Base-by-base conservation (phyloP, 768 basidiomycete species). In the Russula sp. region DNA sequence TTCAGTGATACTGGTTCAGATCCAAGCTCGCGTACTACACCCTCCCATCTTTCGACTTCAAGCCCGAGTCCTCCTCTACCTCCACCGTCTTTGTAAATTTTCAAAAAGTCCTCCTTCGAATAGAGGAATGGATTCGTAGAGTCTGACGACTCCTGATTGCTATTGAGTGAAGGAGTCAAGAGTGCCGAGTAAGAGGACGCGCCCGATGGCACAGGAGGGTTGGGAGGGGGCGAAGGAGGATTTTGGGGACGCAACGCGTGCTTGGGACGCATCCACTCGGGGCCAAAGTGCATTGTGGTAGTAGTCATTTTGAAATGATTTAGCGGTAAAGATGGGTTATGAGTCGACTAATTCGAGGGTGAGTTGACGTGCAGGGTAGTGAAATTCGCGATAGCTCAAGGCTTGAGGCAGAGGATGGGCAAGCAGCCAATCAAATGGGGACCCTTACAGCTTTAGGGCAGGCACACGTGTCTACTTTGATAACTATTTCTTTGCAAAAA, bases 251-350 rank as follows among this genome's bases (percentile, higher is more conserved):
- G 73, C 51, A 80, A 74, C 61, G 84, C 82, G 65, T 82, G 83
- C 77, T 91, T 91, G 68, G 85, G 82, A 70, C 91, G 85, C 91
- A 93, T 92, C 91, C 91, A 93, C 76, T 93, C 91, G 52, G 91
- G 91, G 71, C 89, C 91, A 79, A 93, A 93, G 74, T 92, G 91
- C 84, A 93, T 88, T 11, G 89, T 86, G 32, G 81, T 79, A 66
- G 88, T 72, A 51, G 80, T 73, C 80, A 81, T 81, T 77, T 75
- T 77, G 71, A 56, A 18, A 39, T 44, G 20, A 35, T 59, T 59
- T 18, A 47, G 13, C 31, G 13, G 35, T 16, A 55, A 32, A 56
- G 18, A 11, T 59, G n/a, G n/a, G n/a, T 40, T 59, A 31, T 22
- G 34, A 39, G 35, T 35, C 8, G n/a, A 50, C 20, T 49, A 39